Evolutionary conservation across 2,329 filamentous ascomycete genomes (phyloP).

Genomic region (Aspergillus niger): DNA sequence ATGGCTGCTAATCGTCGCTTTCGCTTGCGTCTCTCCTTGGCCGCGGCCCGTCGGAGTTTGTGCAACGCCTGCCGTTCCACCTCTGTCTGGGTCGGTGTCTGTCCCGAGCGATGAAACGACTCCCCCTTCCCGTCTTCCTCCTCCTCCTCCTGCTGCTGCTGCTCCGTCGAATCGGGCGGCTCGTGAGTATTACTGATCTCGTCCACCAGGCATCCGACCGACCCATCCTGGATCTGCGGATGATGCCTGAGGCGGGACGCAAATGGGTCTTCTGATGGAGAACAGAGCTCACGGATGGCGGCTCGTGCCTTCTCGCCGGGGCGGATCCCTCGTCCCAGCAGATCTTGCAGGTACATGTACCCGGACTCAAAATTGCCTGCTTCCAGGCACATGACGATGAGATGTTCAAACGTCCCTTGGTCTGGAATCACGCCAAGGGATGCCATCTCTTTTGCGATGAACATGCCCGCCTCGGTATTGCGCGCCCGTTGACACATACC

Average conservation of each 20-base stretch:
- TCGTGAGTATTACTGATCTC: conserved; percentile 4
- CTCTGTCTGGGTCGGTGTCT: conserved; percentile 1
- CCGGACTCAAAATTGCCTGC: conserved; percentile 38
- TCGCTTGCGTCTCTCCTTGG: conserved; percentile 25
- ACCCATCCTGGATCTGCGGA: conserved; percentile 25
- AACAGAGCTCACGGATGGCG: conserved; percentile 34
- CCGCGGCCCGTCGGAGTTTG: conserved; percentile 18
- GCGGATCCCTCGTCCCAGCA: conserved; percentile 32
- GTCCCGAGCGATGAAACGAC: neutral
- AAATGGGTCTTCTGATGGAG: conserved; percentile 31
- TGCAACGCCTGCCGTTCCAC: conserved; percentile 9
- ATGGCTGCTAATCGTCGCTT: conserved; percentile 25
- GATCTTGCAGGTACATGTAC: conserved; percentile 42
- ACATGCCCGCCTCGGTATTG: conserved; percentile 60
- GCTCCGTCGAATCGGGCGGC: neutral
- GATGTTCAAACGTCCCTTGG: conserved; percentile 61
- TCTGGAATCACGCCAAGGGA: conserved; percentile 57
- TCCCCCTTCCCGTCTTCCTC: neutral
- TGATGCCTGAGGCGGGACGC: conserved; percentile 35
- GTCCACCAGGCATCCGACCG: conserved; percentile 1
- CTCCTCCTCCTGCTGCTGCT: neutral
- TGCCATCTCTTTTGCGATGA: conserved; percentile 64
- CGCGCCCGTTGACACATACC: conserved; percentile 48
- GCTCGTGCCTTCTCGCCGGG: conserved; percentile 27
- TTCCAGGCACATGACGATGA: conserved; percentile 60